Base-by-base conservation (phyloP, 345 rosid species). In the Hibiscus tridactylites region DNA sequence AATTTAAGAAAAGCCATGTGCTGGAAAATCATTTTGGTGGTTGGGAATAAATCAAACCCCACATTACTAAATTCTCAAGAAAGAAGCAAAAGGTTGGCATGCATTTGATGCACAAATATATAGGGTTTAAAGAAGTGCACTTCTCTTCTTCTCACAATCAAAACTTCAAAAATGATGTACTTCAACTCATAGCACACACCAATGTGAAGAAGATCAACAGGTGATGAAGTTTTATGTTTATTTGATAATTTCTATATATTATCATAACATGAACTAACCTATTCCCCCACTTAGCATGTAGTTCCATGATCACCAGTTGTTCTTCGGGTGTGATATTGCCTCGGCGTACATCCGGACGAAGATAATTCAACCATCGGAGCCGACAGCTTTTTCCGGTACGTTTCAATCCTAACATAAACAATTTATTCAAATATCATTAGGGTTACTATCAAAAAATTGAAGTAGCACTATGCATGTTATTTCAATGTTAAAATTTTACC, bases 371-470 rank as follows among this genome's bases (percentile, higher is more conserved):
- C 99, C 99, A 95, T 54, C 99, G 89, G 49, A 95, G 97, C 58
- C 99, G 84, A 80, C 99, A 95, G 77, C 99, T 95, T 77, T 95
- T 95, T 59, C 99, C 99, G 56, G 97, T 95, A 73, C 98, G 96
- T 76, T 88, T 92, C 65, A 92, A 77, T 29, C 99, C 99, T 94
- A 64, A 21, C 9, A 50, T 28, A 39, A 16, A 35, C 24, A 53
- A 56, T 33, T 74, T 26, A 21, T 0, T 54, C 50, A 4, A 31
- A 33, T 15, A 8, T 58, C 35, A 24, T 13, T 71, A 26, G 56
- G 57, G 57, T 59, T 71, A 1, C 54, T 42, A 58, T 56, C 0
- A 37, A 33, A 33, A 33, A 54, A 11, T 9, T 50, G 17, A 39
- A 10, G 12, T 11, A 46, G 12, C 47, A 44, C 47, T 33, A 33